phyloP scores from a whole-genome alignment of 768 basidiomycete species.

The Suillus americanus region DNA sequence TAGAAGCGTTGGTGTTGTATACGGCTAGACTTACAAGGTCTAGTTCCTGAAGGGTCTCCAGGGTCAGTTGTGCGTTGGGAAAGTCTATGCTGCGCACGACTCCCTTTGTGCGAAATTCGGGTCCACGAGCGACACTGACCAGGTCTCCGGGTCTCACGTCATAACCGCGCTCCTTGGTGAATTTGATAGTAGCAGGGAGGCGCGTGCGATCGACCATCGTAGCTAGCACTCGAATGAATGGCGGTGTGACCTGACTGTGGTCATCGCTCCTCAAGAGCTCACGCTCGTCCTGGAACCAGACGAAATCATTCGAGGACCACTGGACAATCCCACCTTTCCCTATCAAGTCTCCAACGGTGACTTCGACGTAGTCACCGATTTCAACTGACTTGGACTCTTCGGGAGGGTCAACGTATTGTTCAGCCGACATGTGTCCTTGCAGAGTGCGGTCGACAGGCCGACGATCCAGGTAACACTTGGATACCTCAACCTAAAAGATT shows the following conservation, averaged over 20 bases:
- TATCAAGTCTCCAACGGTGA: neutral
- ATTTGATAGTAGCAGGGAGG: neutral
- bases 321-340: neutral
- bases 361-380: neutral
- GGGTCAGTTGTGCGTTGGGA: too few species aligned
- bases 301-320: neutral
- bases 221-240: neutral
- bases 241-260: fast-evolving
- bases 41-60: too few species aligned
- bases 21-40: too few species aligned
- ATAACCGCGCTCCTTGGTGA: neutral
- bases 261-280: too few species aligned
- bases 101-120: too few species aligned
- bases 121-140: neutral
- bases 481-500: neutral
- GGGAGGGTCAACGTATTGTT: neutral
- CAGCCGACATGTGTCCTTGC: fast-evolving
- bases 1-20: fast-evolving
- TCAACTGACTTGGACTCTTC: neutral
- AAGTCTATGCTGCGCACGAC: too few species aligned
- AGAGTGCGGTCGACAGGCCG: fast-evolving
- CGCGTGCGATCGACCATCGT: neutral
- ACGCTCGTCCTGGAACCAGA: neutral
- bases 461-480: neutral
- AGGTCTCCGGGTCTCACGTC: neutral